Base-by-base conservation (phyloP, 1,284 basidiomycete species). In the Farysia itapuensis region DNA sequence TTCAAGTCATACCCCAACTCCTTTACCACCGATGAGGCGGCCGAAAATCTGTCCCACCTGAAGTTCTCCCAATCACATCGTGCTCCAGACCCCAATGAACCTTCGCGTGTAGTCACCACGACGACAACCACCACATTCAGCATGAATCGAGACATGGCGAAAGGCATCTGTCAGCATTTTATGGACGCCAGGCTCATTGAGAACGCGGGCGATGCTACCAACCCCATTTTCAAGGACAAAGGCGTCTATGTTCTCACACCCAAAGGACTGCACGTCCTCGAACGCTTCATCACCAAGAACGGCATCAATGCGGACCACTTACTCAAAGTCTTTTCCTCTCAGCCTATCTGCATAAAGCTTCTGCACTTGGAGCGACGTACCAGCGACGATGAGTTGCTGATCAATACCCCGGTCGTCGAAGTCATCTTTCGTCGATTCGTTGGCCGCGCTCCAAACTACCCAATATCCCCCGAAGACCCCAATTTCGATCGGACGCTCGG, bases 51-150 rank as follows among this genome's bases (percentile, higher is more conserved):
- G 31, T 87, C 91, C 23, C 91, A 90, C 3, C 86, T 98, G 76
- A 96, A 97, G 79, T 99, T 99, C 78, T 94, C 93, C 19, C 95
- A 99, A 81, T 97, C 94, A 43, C 95, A 94, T 79, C 90, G 95
- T 67, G 88, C 90, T 50, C 90, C 93, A 69, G 95, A 98, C 82
- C 93, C 95, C 50, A 88, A 90, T 79, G 93, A 98, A 79, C 91
- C 92, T 57, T 85, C 89, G 78, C 86, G 94, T 71, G 91, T 99
- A 77, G 88, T 98, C 71, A 97, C 95, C 65, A 98, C 94, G 1
- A 98, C 95, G 1, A 98, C 95, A 5, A 98, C 94, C 8, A 99
- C 95, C 32, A 98, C 95, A 18, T 99, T 99, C 79, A 93, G 91
- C 56, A 98, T 99, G 95, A 92, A 90, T 61, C 86, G 92, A 64